phyloP scores from a whole-genome alignment of 805 yeast species.

The Jamesozyma gamospora region DNA sequence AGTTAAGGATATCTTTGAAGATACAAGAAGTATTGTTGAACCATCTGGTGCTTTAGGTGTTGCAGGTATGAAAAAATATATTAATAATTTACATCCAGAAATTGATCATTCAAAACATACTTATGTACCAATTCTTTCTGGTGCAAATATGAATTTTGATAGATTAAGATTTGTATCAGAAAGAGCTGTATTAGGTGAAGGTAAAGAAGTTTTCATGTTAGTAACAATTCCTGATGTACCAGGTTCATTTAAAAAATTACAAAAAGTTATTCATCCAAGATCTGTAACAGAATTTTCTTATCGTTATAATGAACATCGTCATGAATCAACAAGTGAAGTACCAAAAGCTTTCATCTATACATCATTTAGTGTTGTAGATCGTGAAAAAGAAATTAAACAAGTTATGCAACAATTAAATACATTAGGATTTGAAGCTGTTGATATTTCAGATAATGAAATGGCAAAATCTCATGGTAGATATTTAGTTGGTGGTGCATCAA shows the following conservation, averaged over 20 bases:
- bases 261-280: constrained; percentile 73
- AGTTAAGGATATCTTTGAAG: constrained; percentile 91
- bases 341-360: constrained; percentile 71
- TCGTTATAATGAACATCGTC: constrained; percentile 46
- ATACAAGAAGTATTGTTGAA: constrained; percentile 86
- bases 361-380: constrained; percentile 74
- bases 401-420: constrained; percentile 50
- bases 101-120: constrained; percentile 59
- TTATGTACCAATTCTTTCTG: constrained; percentile 79
- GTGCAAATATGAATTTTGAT: constrained; percentile 98
- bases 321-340: constrained; percentile 28
- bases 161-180: constrained; percentile 91
- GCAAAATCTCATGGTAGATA: constrained; percentile 96
- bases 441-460: constrained; percentile 84
- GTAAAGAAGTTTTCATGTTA: constrained; percentile 85
- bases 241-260: constrained; percentile 77
- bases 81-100: constrained; percentile 51
- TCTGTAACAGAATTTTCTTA: constrained; percentile 90
- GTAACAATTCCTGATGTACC: constrained; percentile 89
- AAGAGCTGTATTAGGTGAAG: constrained; percentile 97
- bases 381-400: constrained; percentile 58
- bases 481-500: constrained; percentile 84
- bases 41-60: constrained; percentile 96
- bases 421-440: constrained; percentile 64
- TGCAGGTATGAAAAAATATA: constrained; percentile 85